phyloP scores from a whole-genome alignment of 768 basidiomycete genomes.

The Tulasnella sp. region DNA sequence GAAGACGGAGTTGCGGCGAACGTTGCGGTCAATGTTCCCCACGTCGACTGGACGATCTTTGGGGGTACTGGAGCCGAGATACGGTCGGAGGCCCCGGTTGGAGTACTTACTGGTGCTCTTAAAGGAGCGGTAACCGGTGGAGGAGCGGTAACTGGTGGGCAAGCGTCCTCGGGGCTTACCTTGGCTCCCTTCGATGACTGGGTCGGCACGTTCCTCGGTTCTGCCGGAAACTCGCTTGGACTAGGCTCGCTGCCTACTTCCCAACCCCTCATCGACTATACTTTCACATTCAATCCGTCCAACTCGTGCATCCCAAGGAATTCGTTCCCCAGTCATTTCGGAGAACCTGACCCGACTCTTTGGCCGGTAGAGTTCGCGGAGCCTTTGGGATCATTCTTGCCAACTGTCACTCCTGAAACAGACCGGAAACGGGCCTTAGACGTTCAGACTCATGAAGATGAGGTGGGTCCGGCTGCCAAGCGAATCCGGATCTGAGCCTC shows the following conservation, averaged over 20 bases:
- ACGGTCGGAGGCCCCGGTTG: neutral
- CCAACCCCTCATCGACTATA: neutral
- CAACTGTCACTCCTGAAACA: neutral
- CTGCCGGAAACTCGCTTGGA: neutral
- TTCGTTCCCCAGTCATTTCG: neutral
- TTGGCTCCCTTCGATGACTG: neutral
- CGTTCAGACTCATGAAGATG: neutral
- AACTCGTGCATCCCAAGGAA: neutral
- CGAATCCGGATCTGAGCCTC: neutral
- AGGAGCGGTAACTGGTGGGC: neutral
- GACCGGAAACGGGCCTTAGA: neutral
- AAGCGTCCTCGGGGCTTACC: neutral
- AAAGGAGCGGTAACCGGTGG: neutral
- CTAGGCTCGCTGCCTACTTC: neutral
- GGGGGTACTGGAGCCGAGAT: neutral
- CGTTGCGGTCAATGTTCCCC: neutral
- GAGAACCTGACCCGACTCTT: neutral
- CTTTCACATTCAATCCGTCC: neutral
- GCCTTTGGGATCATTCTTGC: neutral
- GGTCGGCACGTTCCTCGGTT: neutral
- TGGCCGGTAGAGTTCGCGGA: neutral
- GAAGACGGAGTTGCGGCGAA: neutral
- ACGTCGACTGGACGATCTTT: neutral
- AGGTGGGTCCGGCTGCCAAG: neutral
- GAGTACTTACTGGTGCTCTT: neutral